A percentile compares a stretch with the other conserved stretches of the same genome.
phyloP scores from a whole-genome alignment of 495 filamentous ascomycete species.

The Penicillium flavigenum region DNA sequence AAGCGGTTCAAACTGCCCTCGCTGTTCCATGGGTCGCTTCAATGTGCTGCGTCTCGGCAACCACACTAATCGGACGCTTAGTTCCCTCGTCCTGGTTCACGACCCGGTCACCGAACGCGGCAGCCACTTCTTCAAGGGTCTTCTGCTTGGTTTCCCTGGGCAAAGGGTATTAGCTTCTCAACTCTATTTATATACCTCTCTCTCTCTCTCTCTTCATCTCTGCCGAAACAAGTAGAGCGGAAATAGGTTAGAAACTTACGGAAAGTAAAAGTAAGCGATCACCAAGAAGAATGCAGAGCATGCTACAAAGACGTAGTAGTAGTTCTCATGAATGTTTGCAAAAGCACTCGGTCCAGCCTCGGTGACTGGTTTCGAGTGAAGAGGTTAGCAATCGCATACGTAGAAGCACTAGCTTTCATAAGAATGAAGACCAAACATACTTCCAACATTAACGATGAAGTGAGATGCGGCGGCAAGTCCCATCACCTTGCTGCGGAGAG shows the following conservation, averaged over 20 bases:
- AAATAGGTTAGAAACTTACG: conserved; percentile 30
- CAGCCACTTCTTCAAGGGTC: conserved; percentile 59
- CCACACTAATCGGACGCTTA: conserved; percentile 16
- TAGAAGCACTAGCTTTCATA: background rate
- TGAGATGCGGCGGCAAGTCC: conserved; percentile 56
- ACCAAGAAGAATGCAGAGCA: conserved; percentile 52
- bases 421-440: conserved; percentile 25
- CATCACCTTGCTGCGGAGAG: conserved; percentile 59
- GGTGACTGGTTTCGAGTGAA: conserved; percentile 38
- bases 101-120: conserved; percentile 56
- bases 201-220: background rate
- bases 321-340: conserved; percentile 58
- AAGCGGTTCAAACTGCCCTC: background rate
- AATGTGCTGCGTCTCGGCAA: conserved; percentile 29
- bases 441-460: conserved; percentile 58
- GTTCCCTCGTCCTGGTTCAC: conserved; percentile 39
- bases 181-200: background rate
- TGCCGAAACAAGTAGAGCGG: background rate
- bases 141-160: conserved; percentile 53
- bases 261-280: conserved; percentile 56
- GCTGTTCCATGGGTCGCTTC: conserved; percentile 13
- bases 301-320: conserved; percentile 59
- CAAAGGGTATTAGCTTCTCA: conserved; percentile 1
- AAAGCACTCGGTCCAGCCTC: conserved; percentile 60
- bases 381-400: background rate